Evolutionary conservation across 495 filamentous ascomycete species (phyloP), one percentile per base, ranked within the genome.

Genomic region (Paragyromitra xinjiangensis): DNA sequence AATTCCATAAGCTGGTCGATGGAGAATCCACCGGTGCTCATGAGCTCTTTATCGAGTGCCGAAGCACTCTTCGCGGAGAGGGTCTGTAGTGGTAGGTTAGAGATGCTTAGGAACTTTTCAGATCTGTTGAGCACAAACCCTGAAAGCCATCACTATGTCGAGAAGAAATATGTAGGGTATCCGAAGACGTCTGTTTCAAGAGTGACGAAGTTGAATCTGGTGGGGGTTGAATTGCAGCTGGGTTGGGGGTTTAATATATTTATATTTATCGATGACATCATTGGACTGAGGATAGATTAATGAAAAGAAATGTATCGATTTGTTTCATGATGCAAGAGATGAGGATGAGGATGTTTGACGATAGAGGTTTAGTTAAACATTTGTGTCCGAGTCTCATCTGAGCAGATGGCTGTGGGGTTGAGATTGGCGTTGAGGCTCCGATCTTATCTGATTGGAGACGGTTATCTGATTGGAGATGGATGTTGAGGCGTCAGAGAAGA

Each of bases 1-100:
- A 99, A 86, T 82, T 99, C 95, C 95, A 99, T 99, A 65, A 99
- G 86, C 83, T 99, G 95, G 84, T 98, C 95, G 51, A 99, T 87
- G 2, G 94, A 97, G 86, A 94, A 99, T 24, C 92, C 95, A 3
- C 96, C 94, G 22, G 89, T 87, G 83, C 90, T 92, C 95, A 98
- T 98, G 53, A 99, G 90, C 79, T 99, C 95, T 83, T 92, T 90
- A 83, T 99, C 95, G 3, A 99, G 89, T 44, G 92, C 91, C 0
- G 92, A 91, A 2, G 95, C 95, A 80, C 93, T 92, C 84, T 94
- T 94, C 40, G 94, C 92, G 0, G 91, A 92, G 69, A 97, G 88
- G 42, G 93, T 95, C 94, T 97, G 53, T 16, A 26, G 8, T 24
- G 16, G 16, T 62, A 12, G 42, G 72, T 40, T 26, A 26, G 8